These are phyloP conservation scores for Knoxdaviesia proteae DNA, from an alignment of 2,329 filamentous ascomycete genomes.

Conservation along the genomic window DNA sequence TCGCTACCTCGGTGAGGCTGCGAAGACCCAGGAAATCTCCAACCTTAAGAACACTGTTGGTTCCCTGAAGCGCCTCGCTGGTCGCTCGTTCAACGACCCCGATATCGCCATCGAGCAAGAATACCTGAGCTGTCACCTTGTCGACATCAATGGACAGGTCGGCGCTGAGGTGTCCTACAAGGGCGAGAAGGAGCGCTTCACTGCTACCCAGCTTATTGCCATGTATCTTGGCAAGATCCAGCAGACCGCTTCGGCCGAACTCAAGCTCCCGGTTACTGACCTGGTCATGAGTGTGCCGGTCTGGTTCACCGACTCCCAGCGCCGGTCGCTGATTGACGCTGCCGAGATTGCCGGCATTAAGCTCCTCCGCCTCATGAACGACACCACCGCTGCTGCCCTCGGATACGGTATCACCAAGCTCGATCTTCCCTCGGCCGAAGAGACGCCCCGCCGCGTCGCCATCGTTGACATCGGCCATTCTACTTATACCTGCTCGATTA, in stretches of 20 bases:
- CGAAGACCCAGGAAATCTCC: conserved; percentile 97
- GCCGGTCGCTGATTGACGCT: conserved; percentile 73
- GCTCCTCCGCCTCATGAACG: conserved; percentile 85
- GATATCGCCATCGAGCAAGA: conserved; percentile 87
- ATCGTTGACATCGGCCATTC: conserved; percentile 94
- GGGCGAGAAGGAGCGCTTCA: conserved; percentile 88
- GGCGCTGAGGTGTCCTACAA: conserved; percentile 85
- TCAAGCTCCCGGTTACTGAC: conserved; percentile 80
- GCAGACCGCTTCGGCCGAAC: conserved; percentile 65
- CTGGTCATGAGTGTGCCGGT: conserved; percentile 85
- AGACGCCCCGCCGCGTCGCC: conserved; percentile 75
- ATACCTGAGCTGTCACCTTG: conserved; percentile 65
- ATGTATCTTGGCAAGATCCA: conserved; percentile 96
- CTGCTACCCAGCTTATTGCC: conserved; percentile 77
- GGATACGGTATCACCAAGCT: conserved; percentile 97
- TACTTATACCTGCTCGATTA: conserved; percentile 84
- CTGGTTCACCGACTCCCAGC: conserved; percentile 94
- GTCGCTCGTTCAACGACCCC: conserved; percentile 70
- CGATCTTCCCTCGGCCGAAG: conserved; percentile 70
- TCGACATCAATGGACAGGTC: conserved; percentile 84
- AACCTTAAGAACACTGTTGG: conserved; percentile 98
- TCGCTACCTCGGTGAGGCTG: conserved; percentile 83
- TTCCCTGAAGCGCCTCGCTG: conserved; percentile 79
- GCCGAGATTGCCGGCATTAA: conserved; percentile 87
- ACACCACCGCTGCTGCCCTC: conserved; percentile 86